Evolutionary conservation across 352 stramenopile species (phyloP), one percentile per base, ranked within the genome.

Genomic region (Thalassiosira hispida): DNA sequence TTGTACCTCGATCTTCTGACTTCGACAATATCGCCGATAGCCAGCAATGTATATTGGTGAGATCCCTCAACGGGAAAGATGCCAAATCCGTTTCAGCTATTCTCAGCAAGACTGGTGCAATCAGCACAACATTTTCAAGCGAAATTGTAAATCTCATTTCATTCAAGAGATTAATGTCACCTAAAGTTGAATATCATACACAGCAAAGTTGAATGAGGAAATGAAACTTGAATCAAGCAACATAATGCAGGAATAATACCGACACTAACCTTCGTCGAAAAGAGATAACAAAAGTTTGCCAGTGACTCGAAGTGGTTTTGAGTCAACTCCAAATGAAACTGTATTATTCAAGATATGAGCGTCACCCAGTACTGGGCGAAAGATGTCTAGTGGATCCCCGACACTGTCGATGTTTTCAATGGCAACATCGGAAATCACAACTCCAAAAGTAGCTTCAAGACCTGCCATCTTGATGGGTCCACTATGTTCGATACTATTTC

Each of bases 401-500:
- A 87, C 56, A 56, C 69, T 81, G 49, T 87, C 75, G 9, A 87
- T 35, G 49, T 87, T 87, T 46, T 76, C 29, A n/a, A 84, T 25
- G 11, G 53, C 44, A 4, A 84, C 51, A 77, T 87, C 59, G 1
- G 74, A 80, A n/a, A 87, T 7, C 44, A 53, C 18, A 42, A 83
- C 31, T 47, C 40, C 52, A 42, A 77, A 29, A 14, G 55, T n/a
- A 20, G 66, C 73, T 6, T 69, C 40, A 33, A 81, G 40, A 44
- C 68, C 72, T 35, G 65, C 72, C 55, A 86, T 57, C 33, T 71
- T 73, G 18, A 81, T 44, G 8, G 23, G 56, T 25, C n/a, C 55
- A 51, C 27, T 44, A 33, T 42, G 55, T 27, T 83, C 51, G 11
- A 86, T 9, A 12, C 66, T 42, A 20, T 55, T 78, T 9, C 67